Conservation (phyloP, 768 basidiomycete genomes). For the Trametes punicea region DNA sequence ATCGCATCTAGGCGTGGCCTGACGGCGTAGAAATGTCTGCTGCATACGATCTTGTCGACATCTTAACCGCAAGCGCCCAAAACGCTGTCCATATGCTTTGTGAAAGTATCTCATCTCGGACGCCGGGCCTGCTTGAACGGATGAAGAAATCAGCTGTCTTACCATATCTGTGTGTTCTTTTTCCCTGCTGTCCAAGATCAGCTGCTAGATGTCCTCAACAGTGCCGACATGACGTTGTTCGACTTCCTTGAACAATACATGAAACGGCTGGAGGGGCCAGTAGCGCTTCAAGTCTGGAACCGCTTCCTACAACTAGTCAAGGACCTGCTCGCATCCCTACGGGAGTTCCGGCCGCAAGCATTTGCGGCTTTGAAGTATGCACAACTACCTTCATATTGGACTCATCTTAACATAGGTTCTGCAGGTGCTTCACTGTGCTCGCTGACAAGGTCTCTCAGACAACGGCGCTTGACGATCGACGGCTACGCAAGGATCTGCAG, state of each 20-base stretch:
- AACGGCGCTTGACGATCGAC: constrained; percentile 84
- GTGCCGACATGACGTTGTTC: constrained; percentile 71
- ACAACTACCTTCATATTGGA: background rate
- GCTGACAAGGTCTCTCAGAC: constrained; percentile 87
- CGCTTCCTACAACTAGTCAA: constrained; percentile 74
- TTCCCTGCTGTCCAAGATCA: background rate
- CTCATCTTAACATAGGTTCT: background rate
- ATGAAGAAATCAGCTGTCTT: constrained; percentile 51
- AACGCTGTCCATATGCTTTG: constrained; percentile 86
- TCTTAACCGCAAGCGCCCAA: constrained; percentile 80
- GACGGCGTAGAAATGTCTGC: constrained; percentile 33
- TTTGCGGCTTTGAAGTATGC: constrained; percentile 74
- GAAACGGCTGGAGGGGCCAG: constrained; percentile 77
- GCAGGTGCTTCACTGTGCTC: constrained; percentile 71
- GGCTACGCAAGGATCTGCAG: constrained; percentile 87
- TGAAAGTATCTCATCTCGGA: constrained; percentile 70
- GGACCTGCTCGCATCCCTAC: constrained; percentile 63
- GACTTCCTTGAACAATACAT: constrained; percentile 88
- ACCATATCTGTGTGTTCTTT: constrained; percentile 57
- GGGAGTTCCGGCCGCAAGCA: constrained; percentile 67
- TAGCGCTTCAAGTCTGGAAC: constrained; percentile 91
- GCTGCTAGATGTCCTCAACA: constrained; percentile 27
- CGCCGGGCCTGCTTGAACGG: constrained; percentile 53
- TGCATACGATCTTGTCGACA: constrained; percentile 80
- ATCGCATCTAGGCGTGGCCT: constrained; percentile 1